A percentile compares a stretch with the other conserved stretches of the same genome.
These are phyloP conservation scores for Paramecium octaurelia DNA, from an alignment of 73 alveolate species.

Conservation along the genomic window DNA sequence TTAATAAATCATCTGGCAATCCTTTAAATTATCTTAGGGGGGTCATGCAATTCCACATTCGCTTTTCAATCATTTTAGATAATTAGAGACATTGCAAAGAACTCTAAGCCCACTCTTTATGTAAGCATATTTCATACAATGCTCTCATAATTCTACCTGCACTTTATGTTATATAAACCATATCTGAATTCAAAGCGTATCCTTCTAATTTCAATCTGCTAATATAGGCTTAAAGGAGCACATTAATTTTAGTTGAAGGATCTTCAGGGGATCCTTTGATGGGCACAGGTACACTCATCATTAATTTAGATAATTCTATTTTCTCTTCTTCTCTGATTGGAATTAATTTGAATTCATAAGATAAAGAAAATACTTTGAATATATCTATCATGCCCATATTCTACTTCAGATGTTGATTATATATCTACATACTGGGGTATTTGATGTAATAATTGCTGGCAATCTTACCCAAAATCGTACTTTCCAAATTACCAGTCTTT, in stretches of 20 bases:
- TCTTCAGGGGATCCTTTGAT: constrained; percentile 98
- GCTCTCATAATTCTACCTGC: constrained; percentile 99
- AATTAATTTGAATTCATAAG: constrained; percentile 96
- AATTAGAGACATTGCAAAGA: constrained; percentile 50
- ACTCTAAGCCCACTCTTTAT: constrained; percentile 95
- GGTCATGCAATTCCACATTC: constrained; percentile 99
- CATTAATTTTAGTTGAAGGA: constrained; percentile 95
- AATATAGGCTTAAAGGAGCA: constrained; percentile 93
- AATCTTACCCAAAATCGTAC: constrained; percentile 96
- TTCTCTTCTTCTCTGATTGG: constrained; percentile 99
- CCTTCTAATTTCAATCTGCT: constrained; percentile 98
- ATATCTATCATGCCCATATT: constrained; percentile 97
- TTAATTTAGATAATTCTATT: constrained; percentile 76
- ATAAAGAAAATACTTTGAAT: constrained; percentile 94
- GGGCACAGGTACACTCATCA: constrained; percentile 98
- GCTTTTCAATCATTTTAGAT: constrained; percentile 94
- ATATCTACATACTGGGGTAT: constrained; percentile 94
- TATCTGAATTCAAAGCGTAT: constrained; percentile 98
- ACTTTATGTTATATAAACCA: constrained; percentile 97
- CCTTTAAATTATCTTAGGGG: constrained; percentile 98
- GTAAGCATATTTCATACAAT: constrained; percentile 94
- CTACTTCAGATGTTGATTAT: constrained; percentile 94
- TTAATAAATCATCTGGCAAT: constrained; percentile 82
- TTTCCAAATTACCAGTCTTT: constrained; percentile 81
- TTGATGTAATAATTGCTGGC: constrained; percentile 97